phyloP scores from a whole-genome alignment of 2,329 filamentous ascomycete genomes.

The Xylaria sp. region DNA sequence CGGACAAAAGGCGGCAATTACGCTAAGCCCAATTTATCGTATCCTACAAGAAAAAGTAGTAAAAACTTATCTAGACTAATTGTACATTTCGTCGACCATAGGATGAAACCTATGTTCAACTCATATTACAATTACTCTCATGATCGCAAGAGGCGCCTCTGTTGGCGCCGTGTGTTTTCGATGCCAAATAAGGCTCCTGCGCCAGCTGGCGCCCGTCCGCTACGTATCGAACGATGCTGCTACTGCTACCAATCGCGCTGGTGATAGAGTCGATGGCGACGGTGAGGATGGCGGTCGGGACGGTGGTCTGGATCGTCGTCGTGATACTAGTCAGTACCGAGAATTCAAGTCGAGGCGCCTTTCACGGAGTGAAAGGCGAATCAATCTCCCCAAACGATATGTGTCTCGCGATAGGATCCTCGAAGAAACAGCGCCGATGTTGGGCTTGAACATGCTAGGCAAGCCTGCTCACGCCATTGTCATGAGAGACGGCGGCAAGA shows the following conservation, averaged over 20 bases:
- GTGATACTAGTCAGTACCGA: not conserved
- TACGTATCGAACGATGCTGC: slow-evolving; percentile 24
- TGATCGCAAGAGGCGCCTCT: slow-evolving; percentile 51
- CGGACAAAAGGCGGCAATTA: too few species aligned
- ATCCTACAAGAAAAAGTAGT: too few species aligned
- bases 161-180: slow-evolving; percentile 54
- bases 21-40: too few species aligned
- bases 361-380: slow-evolving; percentile 19
- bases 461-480: slow-evolving; percentile 60
- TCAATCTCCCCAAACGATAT: slow-evolving; percentile 37
- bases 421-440: slow-evolving; percentile 38
- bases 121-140: slow-evolving; percentile 46
- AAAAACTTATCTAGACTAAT: too few species aligned
- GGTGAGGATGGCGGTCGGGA: not conserved
- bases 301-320: not conserved
- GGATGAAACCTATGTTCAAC: not conserved
- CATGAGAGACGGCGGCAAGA: slow-evolving; percentile 53
- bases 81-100: not conserved
- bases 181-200: slow-evolving; percentile 53
- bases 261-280: slow-evolving; percentile 10
- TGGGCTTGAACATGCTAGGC: slow-evolving; percentile 53
- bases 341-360: slow-evolving; percentile 15
- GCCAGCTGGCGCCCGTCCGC: slow-evolving; percentile 31
- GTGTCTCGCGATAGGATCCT: slow-evolving; percentile 45
- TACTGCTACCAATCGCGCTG: too few species aligned